Evolutionary conservation across 805 yeast genomes (phyloP), one percentile per base, ranked within the genome.

Genomic region (Lipomyces sp.): DNA sequence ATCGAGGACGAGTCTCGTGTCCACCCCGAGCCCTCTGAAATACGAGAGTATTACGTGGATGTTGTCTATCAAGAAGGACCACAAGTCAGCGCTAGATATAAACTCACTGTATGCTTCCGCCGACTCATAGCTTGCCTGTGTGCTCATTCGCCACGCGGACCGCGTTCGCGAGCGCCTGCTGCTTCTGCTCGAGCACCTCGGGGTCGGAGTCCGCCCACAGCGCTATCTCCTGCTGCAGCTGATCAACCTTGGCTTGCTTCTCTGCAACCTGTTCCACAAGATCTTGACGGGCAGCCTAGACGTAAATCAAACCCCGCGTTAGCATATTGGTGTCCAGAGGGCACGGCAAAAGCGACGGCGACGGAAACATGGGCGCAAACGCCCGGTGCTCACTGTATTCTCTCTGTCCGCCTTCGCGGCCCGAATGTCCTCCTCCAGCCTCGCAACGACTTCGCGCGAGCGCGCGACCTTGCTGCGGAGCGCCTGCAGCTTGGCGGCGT

Each of bases 1-100:
- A 16, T 63, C 51, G 23, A 68, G 60, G 19, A 78, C 62, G 18
- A 58, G 60, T 5, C 55, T 53, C 14, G 68, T 51, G 3, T 61
- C 60, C 8, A 74, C 58, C 4, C 65, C 67, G 16, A 65, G 63
- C 16, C 60, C 63, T 2, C 67, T 56, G 26, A 78, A 66, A 51
- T 70, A 72, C 6, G 63, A 65, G 1, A 74, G 46, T 21, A 78
- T 45, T 1, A 64, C 38, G 41, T 74, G 78, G 41, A 78, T 71
- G 49, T 73, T 75, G 51, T 77, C 79, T 14, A 70, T 22, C 32
- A 4, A 23, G 2, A 4, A n/a, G n/a, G n/a, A n/a, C n/a, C n/a
- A n/a, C n/a, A 22, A 32, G 34, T 22, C n/a, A 29, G 42, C 19
- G 13, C 29, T 3, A 47, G 50, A n/a, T 67, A 51, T 14, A 54